phyloP scores from a whole-genome alignment of 257 asterid species.

The Solanum bulbocastanum region DNA sequence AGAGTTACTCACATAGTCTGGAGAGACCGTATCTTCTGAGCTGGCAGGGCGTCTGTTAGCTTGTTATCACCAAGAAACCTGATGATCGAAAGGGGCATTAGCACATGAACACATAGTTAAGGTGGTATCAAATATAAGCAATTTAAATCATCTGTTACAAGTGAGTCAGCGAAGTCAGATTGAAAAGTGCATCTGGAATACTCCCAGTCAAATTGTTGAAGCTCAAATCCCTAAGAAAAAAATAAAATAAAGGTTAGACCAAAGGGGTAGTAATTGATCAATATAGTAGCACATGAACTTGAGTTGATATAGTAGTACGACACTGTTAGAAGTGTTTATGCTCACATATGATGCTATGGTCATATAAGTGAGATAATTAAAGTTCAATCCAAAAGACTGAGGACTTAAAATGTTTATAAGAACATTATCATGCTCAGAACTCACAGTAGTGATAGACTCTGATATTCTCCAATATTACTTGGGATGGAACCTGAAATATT shows the following conservation, averaged over 20 bases:
- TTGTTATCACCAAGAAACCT: constrained; percentile 84
- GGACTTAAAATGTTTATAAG: background rate
- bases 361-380: background rate
- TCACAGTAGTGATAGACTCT: constrained; percentile 46
- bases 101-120: background rate
- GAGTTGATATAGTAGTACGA: background rate
- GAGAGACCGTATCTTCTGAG: constrained; percentile 32
- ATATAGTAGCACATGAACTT: background rate
- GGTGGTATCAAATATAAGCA: background rate
- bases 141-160: constrained; percentile 25
- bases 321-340: background rate
- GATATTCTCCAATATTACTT: constrained; percentile 35
- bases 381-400: background rate
- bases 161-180: constrained; percentile 33
- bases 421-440: constrained; percentile 8
- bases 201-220: constrained; percentile 66
- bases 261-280: background rate
- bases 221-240: constrained; percentile 74
- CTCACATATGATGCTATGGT: background rate
- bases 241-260: background rate
- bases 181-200: constrained; percentile 49
- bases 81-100: constrained; percentile 5
- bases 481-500: constrained; percentile 74
- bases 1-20: constrained; percentile 37
- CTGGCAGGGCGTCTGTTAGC: constrained; percentile 50